These are phyloP conservation scores for Tricholoma furcatifolium DNA, from an alignment of 768 basidiomycete species.

Conservation along the genomic window DNA sequence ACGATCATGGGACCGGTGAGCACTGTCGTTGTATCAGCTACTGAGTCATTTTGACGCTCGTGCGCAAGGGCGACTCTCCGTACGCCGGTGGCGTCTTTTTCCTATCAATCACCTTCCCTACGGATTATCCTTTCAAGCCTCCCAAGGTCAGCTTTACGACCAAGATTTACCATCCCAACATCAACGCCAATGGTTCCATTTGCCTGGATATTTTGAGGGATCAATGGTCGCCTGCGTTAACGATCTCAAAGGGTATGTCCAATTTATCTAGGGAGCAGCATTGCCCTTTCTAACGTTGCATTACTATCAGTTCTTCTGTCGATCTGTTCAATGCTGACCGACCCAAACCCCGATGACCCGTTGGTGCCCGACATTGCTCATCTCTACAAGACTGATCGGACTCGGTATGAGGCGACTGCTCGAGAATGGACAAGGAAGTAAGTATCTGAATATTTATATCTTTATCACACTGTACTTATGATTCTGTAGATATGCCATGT, in stretches of 20 bases:
- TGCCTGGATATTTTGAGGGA: slow-evolving; percentile 98
- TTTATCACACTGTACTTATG: slow-evolving; percentile 1
- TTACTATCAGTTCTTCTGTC: slow-evolving; percentile 76
- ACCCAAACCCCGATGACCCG: slow-evolving; percentile 99
- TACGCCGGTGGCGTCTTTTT: slow-evolving; percentile 99
- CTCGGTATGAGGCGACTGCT: slow-evolving; percentile 96
- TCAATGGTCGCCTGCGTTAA: slow-evolving; percentile 98
- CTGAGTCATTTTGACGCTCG: slow-evolving; percentile 26
- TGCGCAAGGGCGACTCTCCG: slow-evolving; percentile 84
- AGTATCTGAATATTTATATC: slow-evolving; percentile 25
- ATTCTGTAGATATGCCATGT: slow-evolving; percentile 50
- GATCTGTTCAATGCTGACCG: slow-evolving; percentile 99
- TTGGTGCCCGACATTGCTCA: slow-evolving; percentile 98
- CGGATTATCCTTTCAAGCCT: slow-evolving; percentile 99
- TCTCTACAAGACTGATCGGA: slow-evolving; percentile 98
- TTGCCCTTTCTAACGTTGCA: not conserved
- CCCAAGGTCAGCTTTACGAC: slow-evolving; percentile 99
- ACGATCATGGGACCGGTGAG: slow-evolving; percentile 99
- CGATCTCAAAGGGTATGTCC: slow-evolving; percentile 91
- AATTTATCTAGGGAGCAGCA: not conserved
- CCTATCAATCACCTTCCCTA: slow-evolving; percentile 90
- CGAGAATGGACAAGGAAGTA: slow-evolving; percentile 99
- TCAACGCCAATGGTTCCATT: slow-evolving; percentile 99
- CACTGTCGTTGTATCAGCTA: slow-evolving; percentile 15
- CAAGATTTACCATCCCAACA: slow-evolving; percentile 99